Percentiles rank a stretch among this genome's conserved stretches.
Evolutionary conservation across 2,329 filamentous ascomycete genomes (phyloP).

Genomic region (Aspergillus sp.): DNA sequence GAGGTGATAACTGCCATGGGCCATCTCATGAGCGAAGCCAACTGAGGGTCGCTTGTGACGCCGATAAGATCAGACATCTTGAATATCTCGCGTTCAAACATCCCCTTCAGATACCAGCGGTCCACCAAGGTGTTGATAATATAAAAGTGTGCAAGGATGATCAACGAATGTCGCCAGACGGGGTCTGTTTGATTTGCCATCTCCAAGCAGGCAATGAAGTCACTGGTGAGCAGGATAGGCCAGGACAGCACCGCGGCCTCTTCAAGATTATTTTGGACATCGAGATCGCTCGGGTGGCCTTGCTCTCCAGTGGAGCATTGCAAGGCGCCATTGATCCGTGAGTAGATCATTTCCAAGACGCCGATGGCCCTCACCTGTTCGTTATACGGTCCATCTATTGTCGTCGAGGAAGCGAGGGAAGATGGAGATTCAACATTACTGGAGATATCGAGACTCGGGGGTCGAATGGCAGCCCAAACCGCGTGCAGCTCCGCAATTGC

Average conservation of each 20-base stretch:
- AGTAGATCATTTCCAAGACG: not conserved
- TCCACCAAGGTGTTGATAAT: slow-evolving; percentile 12
- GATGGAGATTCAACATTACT: not conserved
- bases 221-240: not conserved
- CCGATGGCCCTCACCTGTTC: not conserved
- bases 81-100: slow-evolving; percentile 9
- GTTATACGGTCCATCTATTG: not conserved
- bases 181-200: not conserved
- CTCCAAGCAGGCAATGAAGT: not conserved
- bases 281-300: not conserved
- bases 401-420: not conserved
- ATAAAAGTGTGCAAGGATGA: slow-evolving; percentile 11
- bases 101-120: slow-evolving; percentile 1
- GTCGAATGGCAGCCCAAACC: not conserved
- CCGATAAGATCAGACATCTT: not conserved
- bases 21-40: no score
- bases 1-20: no score
- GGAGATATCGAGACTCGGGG: not conserved
- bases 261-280: not conserved
- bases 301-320: not conserved
- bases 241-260: not conserved
- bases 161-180: not conserved
- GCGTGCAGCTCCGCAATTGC: not conserved
- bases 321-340: not conserved
- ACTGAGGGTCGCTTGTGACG: no score